These are phyloP conservation scores for Cyathus striatus DNA, from an alignment of 768 basidiomycete genomes.

Conservation along the genomic window DNA sequence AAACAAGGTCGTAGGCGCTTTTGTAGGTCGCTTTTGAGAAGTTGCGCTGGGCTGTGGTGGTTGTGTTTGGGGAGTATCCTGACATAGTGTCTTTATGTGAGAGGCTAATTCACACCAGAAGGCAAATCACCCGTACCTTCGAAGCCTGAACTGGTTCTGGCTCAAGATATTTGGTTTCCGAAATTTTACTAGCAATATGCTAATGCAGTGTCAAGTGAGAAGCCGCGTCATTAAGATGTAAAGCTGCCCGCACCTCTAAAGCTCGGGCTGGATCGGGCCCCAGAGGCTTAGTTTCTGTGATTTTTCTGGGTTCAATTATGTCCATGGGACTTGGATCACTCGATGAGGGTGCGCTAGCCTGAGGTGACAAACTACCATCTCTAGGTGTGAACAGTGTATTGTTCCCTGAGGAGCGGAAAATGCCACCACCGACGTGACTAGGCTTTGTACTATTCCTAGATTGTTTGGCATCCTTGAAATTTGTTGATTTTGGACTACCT, in stretches of 20 bases:
- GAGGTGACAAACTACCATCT: not conserved
- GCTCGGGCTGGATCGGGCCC: too few relatives aligned
- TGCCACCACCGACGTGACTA: constrained; percentile 60
- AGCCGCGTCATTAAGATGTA: too few relatives aligned
- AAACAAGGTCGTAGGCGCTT: constrained; percentile 35
- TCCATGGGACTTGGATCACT: not conserved
- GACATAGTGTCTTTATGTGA: too few relatives aligned
- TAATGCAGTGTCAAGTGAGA: too few relatives aligned
- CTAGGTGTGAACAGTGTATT: constrained; percentile 45
- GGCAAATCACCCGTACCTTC: too few relatives aligned
- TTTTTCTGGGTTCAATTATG: not conserved
- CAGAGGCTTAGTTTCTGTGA: not conserved
- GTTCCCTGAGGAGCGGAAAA: constrained; percentile 62
- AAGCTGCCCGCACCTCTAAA: too few relatives aligned
- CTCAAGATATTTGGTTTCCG: too few relatives aligned
- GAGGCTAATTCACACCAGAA: too few relatives aligned
- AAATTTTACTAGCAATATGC: too few relatives aligned
- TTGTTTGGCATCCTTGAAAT: constrained; percentile 58
- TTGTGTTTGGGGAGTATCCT: too few relatives aligned
- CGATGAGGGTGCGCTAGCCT: not conserved
- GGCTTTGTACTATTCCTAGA: constrained; percentile 41
- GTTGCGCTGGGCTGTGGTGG: too few relatives aligned
- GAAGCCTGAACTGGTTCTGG: too few relatives aligned
- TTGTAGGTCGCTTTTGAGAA: not conserved
- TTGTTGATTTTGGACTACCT: constrained; percentile 16